A percentile compares a stretch with the other conserved stretches of the same genome.
Evolutionary conservation across 306 rosid species (phyloP).

Genomic region (Mimosa pudica): DNA sequence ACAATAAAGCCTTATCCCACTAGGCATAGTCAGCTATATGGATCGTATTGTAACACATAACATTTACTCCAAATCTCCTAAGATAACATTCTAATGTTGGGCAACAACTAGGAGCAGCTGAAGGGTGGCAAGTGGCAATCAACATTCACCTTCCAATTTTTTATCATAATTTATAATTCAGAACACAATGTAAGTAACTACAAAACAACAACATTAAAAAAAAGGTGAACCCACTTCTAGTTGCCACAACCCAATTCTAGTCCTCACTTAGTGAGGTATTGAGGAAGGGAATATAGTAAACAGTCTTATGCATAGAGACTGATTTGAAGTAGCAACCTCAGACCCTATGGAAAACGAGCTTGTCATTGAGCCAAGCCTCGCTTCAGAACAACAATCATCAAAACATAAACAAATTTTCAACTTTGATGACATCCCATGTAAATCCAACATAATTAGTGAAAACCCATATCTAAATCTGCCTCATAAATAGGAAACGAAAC

Average conservation of each 20-base stretch:
- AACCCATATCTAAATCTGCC: not conserved
- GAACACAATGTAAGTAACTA: not conserved
- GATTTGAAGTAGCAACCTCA: too few species aligned
- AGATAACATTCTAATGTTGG: not conserved
- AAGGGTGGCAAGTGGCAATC: not conserved
- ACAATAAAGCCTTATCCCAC: too few species aligned
- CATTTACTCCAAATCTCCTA: not conserved
- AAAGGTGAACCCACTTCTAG: too few species aligned
- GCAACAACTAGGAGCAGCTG: not conserved
- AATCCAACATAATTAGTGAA: not conserved
- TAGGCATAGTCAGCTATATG: too few species aligned
- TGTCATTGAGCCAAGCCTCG: too few species aligned
- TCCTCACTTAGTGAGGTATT: too few species aligned
- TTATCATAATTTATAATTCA: not conserved
- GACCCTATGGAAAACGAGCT: too few species aligned
- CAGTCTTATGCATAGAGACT: too few species aligned
- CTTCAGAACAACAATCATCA: not conserved
- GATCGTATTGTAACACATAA: not conserved
- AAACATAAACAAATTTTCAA: not conserved
- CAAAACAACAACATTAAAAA: not conserved
- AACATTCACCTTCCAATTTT: not conserved
- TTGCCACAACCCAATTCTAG: too few species aligned
- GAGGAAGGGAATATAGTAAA: too few species aligned
- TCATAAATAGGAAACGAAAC: slow-evolving; percentile 71
- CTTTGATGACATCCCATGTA: slow-evolving; percentile 17